These are phyloP conservation scores for Melaleuca alternifolia DNA, from an alignment of 345 rosid genomes.

Conservation along the genomic window DNA sequence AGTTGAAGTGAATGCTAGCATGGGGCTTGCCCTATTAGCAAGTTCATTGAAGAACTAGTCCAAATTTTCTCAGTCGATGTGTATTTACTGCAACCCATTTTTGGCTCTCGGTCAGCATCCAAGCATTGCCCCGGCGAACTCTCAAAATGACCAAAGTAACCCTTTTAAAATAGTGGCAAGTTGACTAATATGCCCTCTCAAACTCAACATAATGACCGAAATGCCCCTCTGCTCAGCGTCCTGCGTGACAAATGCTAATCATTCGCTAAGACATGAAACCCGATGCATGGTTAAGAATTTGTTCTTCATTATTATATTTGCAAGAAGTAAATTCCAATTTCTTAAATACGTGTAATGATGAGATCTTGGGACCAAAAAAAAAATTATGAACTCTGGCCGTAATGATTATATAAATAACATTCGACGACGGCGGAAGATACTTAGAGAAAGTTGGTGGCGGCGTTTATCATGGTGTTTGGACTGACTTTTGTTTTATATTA, in stretches of 20 bases:
- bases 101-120: no score
- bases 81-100: no score
- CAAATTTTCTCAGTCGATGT: no score
- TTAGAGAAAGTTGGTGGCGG: no score
- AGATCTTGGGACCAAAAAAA: neutral
- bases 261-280: accelerated
- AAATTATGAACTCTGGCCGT: neutral
- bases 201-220: neutral
- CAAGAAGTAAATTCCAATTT: neutral
- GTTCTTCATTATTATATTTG: neutral
- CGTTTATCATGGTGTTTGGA: neutral
- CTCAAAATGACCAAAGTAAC: neutral
- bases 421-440: neutral
- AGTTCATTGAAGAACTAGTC: no score
- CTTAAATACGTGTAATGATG: neutral
- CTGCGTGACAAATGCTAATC: neutral
- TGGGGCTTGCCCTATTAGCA: neutral
- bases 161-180: neutral
- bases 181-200: neutral
- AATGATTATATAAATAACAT: neutral
- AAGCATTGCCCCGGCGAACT: no score
- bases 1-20: neutral
- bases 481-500: neutral
- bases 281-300: neutral
- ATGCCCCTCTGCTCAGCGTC: neutral